Conservation (phyloP, 1,139 yeast genomes). For the Geotrichum europaeum region DNA sequence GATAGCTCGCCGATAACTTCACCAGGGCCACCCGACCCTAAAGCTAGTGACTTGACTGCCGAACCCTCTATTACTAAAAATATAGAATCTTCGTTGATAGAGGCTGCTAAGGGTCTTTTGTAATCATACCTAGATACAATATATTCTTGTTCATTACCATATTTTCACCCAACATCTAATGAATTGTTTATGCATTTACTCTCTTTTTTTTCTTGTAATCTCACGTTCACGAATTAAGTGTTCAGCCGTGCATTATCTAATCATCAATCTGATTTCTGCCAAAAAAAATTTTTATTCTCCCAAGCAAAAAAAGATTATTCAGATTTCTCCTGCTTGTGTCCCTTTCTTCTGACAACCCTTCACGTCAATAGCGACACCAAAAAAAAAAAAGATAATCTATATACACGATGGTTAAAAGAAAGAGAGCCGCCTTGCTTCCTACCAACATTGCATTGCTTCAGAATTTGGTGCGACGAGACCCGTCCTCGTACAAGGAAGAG, state of each 20-base stretch:
- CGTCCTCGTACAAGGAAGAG: constrained; percentile 87
- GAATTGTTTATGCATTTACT: background rate
- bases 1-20: background rate
- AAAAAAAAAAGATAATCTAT: background rate
- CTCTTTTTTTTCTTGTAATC: background rate
- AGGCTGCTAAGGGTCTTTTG: background rate
- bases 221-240: background rate
- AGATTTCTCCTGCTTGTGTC: background rate
- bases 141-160: background rate
- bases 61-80: background rate
- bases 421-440: constrained; percentile 89
- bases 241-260: background rate
- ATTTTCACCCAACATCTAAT: background rate
- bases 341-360: background rate
- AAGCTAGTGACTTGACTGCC: background rate
- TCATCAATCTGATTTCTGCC: background rate
- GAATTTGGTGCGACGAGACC: constrained; percentile 88
- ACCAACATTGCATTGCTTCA: constrained; percentile 86
- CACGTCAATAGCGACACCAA: background rate
- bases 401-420: constrained; percentile 64
- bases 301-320: background rate
- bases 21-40: background rate
- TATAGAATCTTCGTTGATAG: background rate
- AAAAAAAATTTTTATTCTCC: constrained; percentile 2
- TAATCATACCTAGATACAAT: background rate